Evolutionary conservation across 306 rosid genomes (phyloP).

Genomic region (Macrotyloma uniflorum): DNA sequence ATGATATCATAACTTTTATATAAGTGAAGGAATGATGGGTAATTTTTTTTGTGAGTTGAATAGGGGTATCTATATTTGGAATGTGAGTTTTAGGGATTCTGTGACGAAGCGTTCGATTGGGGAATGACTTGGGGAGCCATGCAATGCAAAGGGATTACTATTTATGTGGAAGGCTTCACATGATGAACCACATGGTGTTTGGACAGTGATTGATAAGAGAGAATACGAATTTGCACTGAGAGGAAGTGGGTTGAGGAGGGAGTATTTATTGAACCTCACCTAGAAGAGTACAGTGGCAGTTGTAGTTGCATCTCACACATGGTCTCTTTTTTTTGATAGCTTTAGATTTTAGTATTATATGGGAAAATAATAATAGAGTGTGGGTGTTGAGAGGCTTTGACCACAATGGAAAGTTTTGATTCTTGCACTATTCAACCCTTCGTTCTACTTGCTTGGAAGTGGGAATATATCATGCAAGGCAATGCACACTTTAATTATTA

Average conservation of each 20-base stretch:
- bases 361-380: conserved; percentile 55
- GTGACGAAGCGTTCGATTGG: conserved; percentile 24
- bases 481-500: conserved; percentile 34
- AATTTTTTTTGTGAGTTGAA: conserved; percentile 15
- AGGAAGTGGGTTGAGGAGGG: conserved; percentile 11
- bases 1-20: neutral
- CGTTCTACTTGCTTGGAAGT: conserved; percentile 37
- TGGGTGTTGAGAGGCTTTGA: conserved; percentile 45
- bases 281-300: conserved; percentile 39
- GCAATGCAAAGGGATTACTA: conserved; percentile 55
- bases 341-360: conserved; percentile 47
- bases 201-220: conserved; percentile 48
- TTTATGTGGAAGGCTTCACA: conserved; percentile 51
- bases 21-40: conserved; percentile 39
- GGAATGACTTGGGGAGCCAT: conserved; percentile 49
- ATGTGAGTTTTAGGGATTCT: conserved; percentile 41
- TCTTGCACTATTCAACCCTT: conserved; percentile 33
- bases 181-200: conserved; percentile 56
- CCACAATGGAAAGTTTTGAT: conserved; percentile 47
- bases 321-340: conserved; percentile 45
- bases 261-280: conserved; percentile 61
- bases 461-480: conserved; percentile 21
- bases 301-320: conserved; percentile 50
- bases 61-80: conserved; percentile 42
- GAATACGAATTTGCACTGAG: conserved; percentile 32